Evolutionary conservation across 1,139 yeast species (phyloP).

Genomic region (Lodderomyces orthopsilosis): DNA sequence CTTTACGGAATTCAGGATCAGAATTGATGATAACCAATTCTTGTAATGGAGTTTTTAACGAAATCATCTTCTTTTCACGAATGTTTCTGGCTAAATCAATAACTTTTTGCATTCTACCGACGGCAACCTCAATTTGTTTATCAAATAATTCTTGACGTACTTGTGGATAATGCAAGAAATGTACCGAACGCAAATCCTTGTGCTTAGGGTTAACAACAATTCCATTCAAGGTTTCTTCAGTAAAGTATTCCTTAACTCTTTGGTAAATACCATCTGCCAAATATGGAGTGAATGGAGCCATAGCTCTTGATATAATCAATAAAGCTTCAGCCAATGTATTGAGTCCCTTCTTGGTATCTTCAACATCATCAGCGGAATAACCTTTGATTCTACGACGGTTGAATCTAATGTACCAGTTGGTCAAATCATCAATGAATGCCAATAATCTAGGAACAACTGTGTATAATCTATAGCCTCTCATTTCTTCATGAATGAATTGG

Average conservation of each 20-base stretch:
- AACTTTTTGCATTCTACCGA: slow-evolving; percentile 93
- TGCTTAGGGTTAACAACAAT: slow-evolving; percentile 37
- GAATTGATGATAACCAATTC: slow-evolving; percentile 83
- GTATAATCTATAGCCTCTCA: slow-evolving; percentile 84
- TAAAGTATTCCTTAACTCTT: slow-evolving; percentile 62
- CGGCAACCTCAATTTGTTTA: slow-evolving; percentile 76
- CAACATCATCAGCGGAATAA: slow-evolving; percentile 63
- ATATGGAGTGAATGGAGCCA: slow-evolving; percentile 99
- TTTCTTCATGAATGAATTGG: slow-evolving; percentile 81
- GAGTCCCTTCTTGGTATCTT: slow-evolving; percentile 81
- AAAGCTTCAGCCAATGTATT: slow-evolving; percentile 90
- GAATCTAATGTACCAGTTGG: slow-evolving; percentile 98
- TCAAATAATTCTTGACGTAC: slow-evolving; percentile 84
- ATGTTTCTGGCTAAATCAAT: slow-evolving; percentile 94
- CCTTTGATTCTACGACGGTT: slow-evolving; percentile 98
- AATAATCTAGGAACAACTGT: slow-evolving; percentile 94
- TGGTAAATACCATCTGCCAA: slow-evolving; percentile 87
- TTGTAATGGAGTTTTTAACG: slow-evolving; percentile 93
- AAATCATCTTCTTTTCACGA: slow-evolving; percentile 92
- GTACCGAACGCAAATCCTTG: slow-evolving; percentile 78
- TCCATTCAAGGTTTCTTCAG: slow-evolving; percentile 49
- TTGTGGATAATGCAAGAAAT: slow-evolving; percentile 84
- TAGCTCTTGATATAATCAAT: slow-evolving; percentile 84
- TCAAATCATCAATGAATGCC: slow-evolving; percentile 85
- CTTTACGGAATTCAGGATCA: slow-evolving; percentile 69